phyloP scores from a whole-genome alignment of 106 monocot species.

The Chionographis japonica region DNA sequence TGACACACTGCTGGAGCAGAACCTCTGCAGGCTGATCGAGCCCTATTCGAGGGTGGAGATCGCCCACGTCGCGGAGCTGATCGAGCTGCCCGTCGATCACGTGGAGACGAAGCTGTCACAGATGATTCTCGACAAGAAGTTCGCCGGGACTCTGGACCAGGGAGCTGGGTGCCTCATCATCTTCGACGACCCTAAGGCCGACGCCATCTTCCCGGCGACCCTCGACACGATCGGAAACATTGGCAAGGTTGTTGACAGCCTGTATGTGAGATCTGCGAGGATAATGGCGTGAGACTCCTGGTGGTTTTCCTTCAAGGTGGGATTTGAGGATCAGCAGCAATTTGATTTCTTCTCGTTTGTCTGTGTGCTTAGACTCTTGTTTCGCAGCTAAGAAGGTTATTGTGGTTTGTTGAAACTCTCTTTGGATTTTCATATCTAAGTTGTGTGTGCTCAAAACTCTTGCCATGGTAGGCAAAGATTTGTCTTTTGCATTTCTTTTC shows the following conservation, averaged over 20 bases:
- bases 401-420: too few relatives aligned
- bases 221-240: slow-evolving; percentile 78
- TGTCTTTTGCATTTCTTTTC: too few relatives aligned
- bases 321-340: too few relatives aligned
- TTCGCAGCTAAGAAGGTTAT: too few relatives aligned
- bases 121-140: slow-evolving; percentile 97
- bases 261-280: slow-evolving; percentile 79
- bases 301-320: too few relatives aligned
- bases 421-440: too few relatives aligned
- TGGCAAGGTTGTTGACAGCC: slow-evolving; percentile 92
- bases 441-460: too few relatives aligned
- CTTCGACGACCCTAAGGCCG: slow-evolving; percentile 70
- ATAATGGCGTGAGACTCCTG: slow-evolving; percentile 50
- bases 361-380: too few relatives aligned
- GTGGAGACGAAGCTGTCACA: slow-evolving; percentile 94
- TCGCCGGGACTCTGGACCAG: slow-evolving; percentile 87
- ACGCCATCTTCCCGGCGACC: slow-evolving; percentile 76
- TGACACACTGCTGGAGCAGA: slow-evolving; percentile 93
- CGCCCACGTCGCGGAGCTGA: slow-evolving; percentile 68
- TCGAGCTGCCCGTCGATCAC: slow-evolving; percentile 65
- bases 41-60: slow-evolving; percentile 89
- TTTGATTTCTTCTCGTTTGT: too few relatives aligned
- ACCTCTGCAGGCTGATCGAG: slow-evolving; percentile 87
- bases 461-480: too few relatives aligned
- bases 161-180: slow-evolving; percentile 83